Conservation (phyloP, 306 rosid genomes). For the Malus sylvestris region DNA sequence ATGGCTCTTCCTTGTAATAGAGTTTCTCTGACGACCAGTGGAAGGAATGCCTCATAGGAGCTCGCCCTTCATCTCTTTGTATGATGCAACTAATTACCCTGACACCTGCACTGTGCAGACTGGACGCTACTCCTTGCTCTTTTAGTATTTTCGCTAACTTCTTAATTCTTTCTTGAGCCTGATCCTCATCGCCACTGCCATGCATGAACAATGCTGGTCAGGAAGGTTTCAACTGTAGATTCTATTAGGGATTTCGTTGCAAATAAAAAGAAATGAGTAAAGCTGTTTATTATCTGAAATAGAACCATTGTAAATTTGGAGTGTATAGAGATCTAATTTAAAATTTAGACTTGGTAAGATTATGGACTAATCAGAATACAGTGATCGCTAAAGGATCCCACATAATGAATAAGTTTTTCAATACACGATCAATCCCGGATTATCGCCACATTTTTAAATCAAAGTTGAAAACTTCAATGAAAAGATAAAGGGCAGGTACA, state of each 20-base stretch:
- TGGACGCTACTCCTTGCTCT: conserved; percentile 72
- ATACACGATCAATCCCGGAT: neutral
- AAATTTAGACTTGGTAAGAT: neutral
- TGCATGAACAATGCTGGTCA: conserved; percentile 24
- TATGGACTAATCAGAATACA: neutral
- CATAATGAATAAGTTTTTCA: neutral
- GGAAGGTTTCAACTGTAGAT: conserved; percentile 10
- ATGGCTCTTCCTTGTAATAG: conserved; percentile 78
- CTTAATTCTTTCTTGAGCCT: conserved; percentile 91
- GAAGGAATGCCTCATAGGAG: conserved; percentile 99
- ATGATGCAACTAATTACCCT: conserved; percentile 89
- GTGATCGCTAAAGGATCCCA: neutral
- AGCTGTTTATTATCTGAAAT: neutral
- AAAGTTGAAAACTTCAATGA: neutral
- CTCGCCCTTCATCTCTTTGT: conserved; percentile 97
- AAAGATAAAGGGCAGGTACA: neutral
- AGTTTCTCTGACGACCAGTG: conserved; percentile 82
- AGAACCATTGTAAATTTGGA: neutral
- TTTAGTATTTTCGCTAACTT: conserved; percentile 86
- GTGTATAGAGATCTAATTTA: neutral
- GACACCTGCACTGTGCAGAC: conserved; percentile 65
- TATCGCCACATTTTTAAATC: neutral
- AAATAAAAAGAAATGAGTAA: neutral
- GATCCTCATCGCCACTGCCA: conserved; percentile 97
- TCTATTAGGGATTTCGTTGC: conserved; percentile 11